phyloP scores from a whole-genome alignment of 768 basidiomycete species.

The Pulveroboletus sp. region DNA sequence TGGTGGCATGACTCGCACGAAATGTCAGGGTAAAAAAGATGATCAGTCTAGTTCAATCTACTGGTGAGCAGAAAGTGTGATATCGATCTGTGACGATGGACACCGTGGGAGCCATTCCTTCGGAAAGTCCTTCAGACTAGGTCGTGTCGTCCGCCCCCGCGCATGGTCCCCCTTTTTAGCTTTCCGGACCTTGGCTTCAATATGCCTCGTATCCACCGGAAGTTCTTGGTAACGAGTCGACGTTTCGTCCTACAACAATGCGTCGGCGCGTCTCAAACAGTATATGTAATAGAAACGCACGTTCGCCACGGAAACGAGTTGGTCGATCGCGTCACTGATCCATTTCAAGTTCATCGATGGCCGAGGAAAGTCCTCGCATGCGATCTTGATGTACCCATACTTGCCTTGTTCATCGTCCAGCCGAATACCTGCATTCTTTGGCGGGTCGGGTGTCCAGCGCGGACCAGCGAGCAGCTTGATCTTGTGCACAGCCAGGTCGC shows the following conservation, averaged over 20 bases:
- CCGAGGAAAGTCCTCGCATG: constrained; percentile 82
- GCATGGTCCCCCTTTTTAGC: constrained; percentile 70
- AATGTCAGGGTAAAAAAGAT: not conserved
- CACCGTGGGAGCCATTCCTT: constrained; percentile 69
- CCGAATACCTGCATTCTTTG: constrained; percentile 59
- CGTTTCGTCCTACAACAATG: constrained; percentile 33
- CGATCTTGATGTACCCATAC: constrained; percentile 86
- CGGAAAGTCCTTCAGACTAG: constrained; percentile 78
- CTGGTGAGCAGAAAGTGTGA: constrained; percentile 1
- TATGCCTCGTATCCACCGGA: constrained; percentile 80
- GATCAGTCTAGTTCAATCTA: constrained; percentile 6
- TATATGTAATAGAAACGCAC: constrained; percentile 45
- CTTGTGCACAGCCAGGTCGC: constrained; percentile 69
- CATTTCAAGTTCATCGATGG: constrained; percentile 90
- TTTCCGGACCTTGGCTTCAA: constrained; percentile 68
- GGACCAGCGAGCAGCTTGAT: constrained; percentile 86
- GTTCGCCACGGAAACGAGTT: constrained; percentile 76
- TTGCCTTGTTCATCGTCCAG: constrained; percentile 40
- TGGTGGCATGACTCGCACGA: not conserved
- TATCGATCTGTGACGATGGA: constrained; percentile 4
- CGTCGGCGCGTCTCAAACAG: constrained; percentile 13
- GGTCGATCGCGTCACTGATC: constrained; percentile 83
- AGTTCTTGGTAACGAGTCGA: constrained; percentile 49
- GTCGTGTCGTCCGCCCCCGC: constrained; percentile 50
- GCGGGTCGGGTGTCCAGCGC: constrained; percentile 77